Conservation (phyloP, 78 protist species). For the Dictyostelium citrinum region DNA sequence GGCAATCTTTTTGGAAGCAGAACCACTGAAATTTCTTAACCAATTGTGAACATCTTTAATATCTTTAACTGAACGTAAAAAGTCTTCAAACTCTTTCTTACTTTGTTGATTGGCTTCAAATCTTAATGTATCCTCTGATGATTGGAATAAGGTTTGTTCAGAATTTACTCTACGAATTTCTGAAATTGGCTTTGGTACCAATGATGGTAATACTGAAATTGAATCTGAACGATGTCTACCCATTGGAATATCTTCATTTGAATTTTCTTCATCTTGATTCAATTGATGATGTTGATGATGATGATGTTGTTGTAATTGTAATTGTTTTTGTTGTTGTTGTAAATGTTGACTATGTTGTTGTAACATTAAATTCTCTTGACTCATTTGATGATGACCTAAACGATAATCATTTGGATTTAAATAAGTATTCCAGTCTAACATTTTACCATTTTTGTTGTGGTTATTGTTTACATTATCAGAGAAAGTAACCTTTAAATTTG, state of each 20-base stretch:
- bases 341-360: not conserved
- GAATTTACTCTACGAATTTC: conserved; percentile 48
- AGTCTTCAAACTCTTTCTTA: conserved; percentile 61
- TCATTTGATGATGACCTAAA: not conserved
- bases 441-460: not conserved
- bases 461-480: not conserved
- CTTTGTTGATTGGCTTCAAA: conserved; percentile 42
- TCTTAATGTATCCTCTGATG: conserved; percentile 27
- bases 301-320: not conserved
- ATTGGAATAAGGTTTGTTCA: conserved; percentile 28
- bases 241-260: not conserved
- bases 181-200: not conserved
- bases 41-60: conserved; percentile 61
- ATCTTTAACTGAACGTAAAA: conserved; percentile 49
- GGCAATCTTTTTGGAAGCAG: conserved; percentile 28
- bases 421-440: not conserved
- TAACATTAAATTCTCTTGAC: not conserved
- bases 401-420: not conserved
- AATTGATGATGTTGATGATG: not conserved
- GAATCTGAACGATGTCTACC: conserved; percentile 41
- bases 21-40: conserved; percentile 34
- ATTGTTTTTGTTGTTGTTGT: not conserved
- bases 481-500: not conserved
- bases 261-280: not conserved
- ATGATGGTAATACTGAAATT: not conserved